phyloP scores from a whole-genome alignment of 768 basidiomycete species.

The Phaffia australis region DNA sequence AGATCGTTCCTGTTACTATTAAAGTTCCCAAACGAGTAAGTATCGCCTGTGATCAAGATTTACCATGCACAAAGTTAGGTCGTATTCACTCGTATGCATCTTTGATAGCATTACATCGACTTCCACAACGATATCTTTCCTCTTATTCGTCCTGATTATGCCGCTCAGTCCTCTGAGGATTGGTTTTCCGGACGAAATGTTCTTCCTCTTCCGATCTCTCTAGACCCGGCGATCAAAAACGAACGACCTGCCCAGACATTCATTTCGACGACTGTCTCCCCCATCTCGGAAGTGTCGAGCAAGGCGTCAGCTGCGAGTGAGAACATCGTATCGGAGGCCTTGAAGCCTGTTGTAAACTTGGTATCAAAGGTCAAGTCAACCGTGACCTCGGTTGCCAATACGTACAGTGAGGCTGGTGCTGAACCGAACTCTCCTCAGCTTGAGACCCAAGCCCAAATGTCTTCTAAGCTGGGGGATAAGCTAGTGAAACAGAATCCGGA shows the following conservation, averaged over 20 bases:
- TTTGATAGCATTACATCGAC: slow-evolving; percentile 35
- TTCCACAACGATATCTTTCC: slow-evolving; percentile 39
- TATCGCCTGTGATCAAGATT: background rate
- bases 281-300: no score
- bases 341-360: no score
- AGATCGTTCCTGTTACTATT: slow-evolving; percentile 35
- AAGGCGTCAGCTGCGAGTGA: no score
- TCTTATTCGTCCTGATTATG: slow-evolving; percentile 20
- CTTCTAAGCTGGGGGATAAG: no score
- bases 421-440: no score
- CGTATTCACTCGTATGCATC: background rate
- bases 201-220: slow-evolving; percentile 1
- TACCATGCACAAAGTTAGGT: background rate
- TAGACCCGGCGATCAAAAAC: slow-evolving; percentile 1
- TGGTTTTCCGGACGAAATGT: slow-evolving; percentile 24
- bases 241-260: background rate
- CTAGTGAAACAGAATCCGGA: no score
- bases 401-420: no score
- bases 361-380: no score
- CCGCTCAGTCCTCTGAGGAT: slow-evolving; percentile 19
- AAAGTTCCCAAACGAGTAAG: slow-evolving; percentile 34
- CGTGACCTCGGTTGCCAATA: no score
- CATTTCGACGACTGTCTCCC: no score
- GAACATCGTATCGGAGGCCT: no score
- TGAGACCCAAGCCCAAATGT: no score